Conservation (phyloP, 306 rosid species). For the Benincasa hispida region DNA sequence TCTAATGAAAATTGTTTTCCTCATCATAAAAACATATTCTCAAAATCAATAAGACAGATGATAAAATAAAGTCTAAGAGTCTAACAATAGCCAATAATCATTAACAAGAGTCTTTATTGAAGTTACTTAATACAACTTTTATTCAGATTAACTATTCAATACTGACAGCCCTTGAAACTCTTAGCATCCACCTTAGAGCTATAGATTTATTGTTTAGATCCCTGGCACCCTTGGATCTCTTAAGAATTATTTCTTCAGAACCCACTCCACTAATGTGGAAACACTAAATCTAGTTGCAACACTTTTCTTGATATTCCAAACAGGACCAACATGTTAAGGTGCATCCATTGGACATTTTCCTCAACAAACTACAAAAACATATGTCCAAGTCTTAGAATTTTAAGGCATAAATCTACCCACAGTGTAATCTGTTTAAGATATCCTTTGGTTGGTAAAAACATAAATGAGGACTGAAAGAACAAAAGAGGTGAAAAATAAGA, state of each 20-base stretch:
- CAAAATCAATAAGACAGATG: background rate
- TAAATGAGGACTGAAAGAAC: background rate
- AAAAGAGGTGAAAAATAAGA: background rate
- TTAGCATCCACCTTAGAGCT: background rate
- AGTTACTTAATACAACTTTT: background rate
- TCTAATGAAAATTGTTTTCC: background rate
- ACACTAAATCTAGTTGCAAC: slow-evolving; percentile 78
- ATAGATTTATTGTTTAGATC: background rate
- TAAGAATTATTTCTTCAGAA: slow-evolving; percentile 60
- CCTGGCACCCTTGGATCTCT: background rate
- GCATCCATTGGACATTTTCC: slow-evolving; percentile 95
- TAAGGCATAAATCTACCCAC: background rate
- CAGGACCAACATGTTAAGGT: slow-evolving; percentile 92
- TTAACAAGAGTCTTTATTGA: background rate
- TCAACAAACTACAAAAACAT: slow-evolving; percentile 63
- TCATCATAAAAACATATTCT: too few relatives aligned
- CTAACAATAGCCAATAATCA: background rate
- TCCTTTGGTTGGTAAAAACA: background rate
- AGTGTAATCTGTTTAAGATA: background rate
- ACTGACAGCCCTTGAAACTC: background rate
- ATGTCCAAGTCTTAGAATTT: slow-evolving; percentile 14
- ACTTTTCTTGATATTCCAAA: slow-evolving; percentile 59
- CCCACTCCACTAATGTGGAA: slow-evolving; percentile 87
- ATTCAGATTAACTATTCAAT: background rate
- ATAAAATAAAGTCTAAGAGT: background rate